Evolutionary conservation across 129 eudicot species (phyloP), one percentile per base, ranked within the genome.

Genomic region (Escallonia rubra): DNA sequence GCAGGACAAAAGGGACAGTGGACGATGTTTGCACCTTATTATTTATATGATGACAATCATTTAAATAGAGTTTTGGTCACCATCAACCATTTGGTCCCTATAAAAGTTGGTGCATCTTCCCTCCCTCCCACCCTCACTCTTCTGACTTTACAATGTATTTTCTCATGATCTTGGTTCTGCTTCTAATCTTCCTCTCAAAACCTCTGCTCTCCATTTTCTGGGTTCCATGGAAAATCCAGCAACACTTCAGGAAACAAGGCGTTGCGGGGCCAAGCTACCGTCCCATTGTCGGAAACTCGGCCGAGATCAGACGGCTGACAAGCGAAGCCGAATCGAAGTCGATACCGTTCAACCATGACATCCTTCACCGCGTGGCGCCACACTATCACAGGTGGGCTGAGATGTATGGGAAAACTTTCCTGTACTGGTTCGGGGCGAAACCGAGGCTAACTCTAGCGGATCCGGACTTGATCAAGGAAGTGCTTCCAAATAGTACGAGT

Each of bases 401-500:
- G 45, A 55, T 11, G 5, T 81, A 76, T 49, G 82, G 82, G 2
- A 81, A 68, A 60, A 82, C 77, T 44, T 74, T 82, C 47, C 50
- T 82, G 49, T 73, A 11, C 51, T 82, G 87, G 87, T 74, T 77
- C 14, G 87, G 87, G 10, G 44, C 62, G 38, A 74, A 61, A 61
- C 80, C 87, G 6, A 70, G 76, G 42, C 43, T 82, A 40, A 56
- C 72, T 9, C 11, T 82, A 1, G 47, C 77, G 0, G 83, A 82
- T 38, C 87, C 80, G 0, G 80, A 77, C 34, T 43, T 77, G 77
- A 70, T 82, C 42, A 78, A 73, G 43, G 76, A 74, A 61, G 73
- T 82, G 8, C 15, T 82, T 47, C 50, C 63, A 7, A 66, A 70
- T 61, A 23, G 34, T 23, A 39, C 43, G 10, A 70, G 39, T 55